Evolutionary conservation across 257 asterid species (phyloP).

Genomic region (Dorcoceras hygrometricum): DNA sequence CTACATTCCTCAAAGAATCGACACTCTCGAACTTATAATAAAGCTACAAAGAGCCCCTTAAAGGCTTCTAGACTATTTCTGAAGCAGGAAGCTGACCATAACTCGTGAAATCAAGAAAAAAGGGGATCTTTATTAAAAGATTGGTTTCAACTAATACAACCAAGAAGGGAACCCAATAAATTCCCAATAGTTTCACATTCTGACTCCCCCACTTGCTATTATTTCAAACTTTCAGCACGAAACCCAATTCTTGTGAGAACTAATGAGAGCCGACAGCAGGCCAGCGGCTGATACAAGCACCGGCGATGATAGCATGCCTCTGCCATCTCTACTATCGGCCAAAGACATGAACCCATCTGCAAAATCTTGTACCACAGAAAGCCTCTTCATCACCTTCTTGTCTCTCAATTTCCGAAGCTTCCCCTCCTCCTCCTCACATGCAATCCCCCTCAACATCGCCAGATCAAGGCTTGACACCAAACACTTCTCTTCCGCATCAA

Average conservation of each 20-base stretch:
- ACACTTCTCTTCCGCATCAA: conserved; percentile 36
- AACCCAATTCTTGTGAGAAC: conserved; percentile 57
- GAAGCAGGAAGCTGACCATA: not conserved
- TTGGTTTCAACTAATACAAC: not conserved
- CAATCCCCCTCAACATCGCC: conserved; percentile 29
- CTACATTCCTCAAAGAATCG: not conserved
- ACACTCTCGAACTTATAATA: not conserved
- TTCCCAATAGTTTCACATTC: not conserved
- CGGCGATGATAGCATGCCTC: conserved; percentile 38
- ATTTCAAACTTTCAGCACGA: conserved; percentile 31
- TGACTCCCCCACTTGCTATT: not conserved
- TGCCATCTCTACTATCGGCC: conserved; percentile 47
- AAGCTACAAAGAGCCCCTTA: not conserved
- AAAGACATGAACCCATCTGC: conserved; percentile 53
- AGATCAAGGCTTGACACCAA: conserved; percentile 29
- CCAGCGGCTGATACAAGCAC: conserved; percentile 44
- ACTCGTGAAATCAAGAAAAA: not conserved
- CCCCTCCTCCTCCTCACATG: conserved; percentile 30
- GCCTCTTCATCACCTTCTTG: conserved; percentile 48
- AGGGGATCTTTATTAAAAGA: not conserved
- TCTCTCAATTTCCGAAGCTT: conserved; percentile 39
- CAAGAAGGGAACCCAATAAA: not conserved
- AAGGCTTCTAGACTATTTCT: not conserved
- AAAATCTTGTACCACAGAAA: conserved; percentile 41
- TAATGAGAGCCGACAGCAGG: conserved; percentile 43